Evolutionary conservation across 1,284 basidiomycete species (phyloP), one percentile per base, ranked within the genome.

Genomic region (Ganoderma resinaceum): DNA sequence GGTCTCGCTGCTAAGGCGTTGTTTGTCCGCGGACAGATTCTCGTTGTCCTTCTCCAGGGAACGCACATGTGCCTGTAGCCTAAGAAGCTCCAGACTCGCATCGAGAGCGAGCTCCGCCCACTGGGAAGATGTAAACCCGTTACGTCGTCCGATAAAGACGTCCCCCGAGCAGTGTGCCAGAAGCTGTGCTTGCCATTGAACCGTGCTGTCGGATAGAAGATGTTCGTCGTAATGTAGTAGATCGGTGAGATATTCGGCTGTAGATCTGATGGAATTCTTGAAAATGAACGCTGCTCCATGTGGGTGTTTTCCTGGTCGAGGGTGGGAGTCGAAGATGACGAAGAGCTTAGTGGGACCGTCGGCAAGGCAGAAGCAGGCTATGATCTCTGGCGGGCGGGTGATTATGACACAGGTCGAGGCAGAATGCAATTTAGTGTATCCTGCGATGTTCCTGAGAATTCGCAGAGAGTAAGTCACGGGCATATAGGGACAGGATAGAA

Each of bases 321-420:
- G 82, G 74, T 91, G 91, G 1, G 89, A 88, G 76, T 92, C 90
- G 70, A 91, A 91, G 55, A 91, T 78, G 59, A 86, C 82, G 71
- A 87, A 91, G 16, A 87, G 66, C 14, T 78, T 74, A 38, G 63
- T 70, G 3, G 71, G 67, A 8, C 74, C 53, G 29, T 78, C 74
- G 26, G 79, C 76, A 59, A 90, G 81, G 69, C 85, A 86, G 70
- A 90, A 75, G 73, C 87, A 86, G 26, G 84, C 81, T 33, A 92
- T 77, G 65, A 91, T 89, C 76, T 91, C 91, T 0, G 91, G 91
- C 40, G 91, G 89, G 26, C 90, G 88, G 0, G 90, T 91, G 67
- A 92, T 87, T 66, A 91, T 81, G 33, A 64, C 67, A 55, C 74
- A 74, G 81, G 83, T 31, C 82, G 88, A 9, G 77, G 77, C n/a